Conservation (phyloP, 2,329 filamentous ascomycete genomes). For the Aspergillus novofumigatus region DNA sequence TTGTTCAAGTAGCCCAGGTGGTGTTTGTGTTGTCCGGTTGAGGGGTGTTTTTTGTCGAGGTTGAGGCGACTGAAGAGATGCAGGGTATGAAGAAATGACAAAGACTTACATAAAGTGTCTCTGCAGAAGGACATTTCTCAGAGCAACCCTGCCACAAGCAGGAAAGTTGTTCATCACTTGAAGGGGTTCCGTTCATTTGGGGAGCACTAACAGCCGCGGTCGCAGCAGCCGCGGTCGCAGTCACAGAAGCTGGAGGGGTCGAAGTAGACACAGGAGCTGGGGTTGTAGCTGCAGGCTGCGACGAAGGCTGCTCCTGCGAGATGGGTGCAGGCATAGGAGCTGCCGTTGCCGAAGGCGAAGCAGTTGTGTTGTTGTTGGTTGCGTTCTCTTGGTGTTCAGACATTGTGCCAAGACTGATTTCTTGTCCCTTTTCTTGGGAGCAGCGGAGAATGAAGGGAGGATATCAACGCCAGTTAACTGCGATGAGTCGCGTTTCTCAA, state of each 20-base stretch:
- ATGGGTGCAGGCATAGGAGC: slow-evolving; percentile 22
- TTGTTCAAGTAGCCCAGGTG: neutral
- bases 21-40: neutral
- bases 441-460: slow-evolving; percentile 22
- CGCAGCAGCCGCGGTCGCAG: slow-evolving; percentile 33
- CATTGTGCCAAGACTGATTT: slow-evolving; percentile 39
- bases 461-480: slow-evolving; percentile 9
- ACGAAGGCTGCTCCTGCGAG: slow-evolving; percentile 20
- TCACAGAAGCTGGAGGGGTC: slow-evolving; percentile 27
- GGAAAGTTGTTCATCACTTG: slow-evolving; percentile 38
- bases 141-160: slow-evolving; percentile 63
- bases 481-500: neutral
- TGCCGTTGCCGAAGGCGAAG: slow-evolving; percentile 19
- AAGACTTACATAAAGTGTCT: slow-evolving; percentile 57
- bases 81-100: neutral
- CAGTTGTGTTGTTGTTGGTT: slow-evolving; percentile 11
- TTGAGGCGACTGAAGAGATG: neutral
- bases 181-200: slow-evolving; percentile 27
- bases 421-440: slow-evolving; percentile 29
- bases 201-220: slow-evolving; percentile 33
- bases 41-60: neutral
- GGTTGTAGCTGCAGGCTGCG: slow-evolving; percentile 19
- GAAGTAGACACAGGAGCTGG: slow-evolving; percentile 21
- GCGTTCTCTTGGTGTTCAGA: slow-evolving; percentile 34
- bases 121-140: slow-evolving; percentile 55